Base-by-base conservation (phyloP, 1,284 basidiomycete genomes). In the Flammula alnicola region DNA sequence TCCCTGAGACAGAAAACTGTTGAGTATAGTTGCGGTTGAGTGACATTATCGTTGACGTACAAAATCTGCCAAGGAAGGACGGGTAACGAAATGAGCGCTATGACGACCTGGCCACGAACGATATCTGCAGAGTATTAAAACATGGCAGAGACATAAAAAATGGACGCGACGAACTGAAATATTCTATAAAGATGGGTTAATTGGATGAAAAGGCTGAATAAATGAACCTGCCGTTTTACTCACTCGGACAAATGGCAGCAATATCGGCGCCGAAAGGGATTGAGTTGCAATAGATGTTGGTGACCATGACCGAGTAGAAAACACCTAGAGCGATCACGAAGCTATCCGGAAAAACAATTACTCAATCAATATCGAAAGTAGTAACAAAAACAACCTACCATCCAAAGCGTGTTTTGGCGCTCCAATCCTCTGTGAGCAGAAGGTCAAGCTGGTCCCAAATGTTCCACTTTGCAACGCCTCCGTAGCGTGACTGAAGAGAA, bases 181-280 rank as follows among this genome's bases (percentile, higher is more conserved):
- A 53, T 23, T 43, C 49, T 51, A 12, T 5, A 22, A 4, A 31
- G 8, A 36, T 23, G 14, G 20, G 10, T 20, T 5, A 30, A 23
- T n/a, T n/a, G n/a, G 25, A 37, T 14, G 19, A 1, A 11, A n/a
- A 29, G 8, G 5, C n/a, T 30, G 19, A 7, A 10, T 12, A 8
- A 14, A 3, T 44, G 8, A 27, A 26, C 5, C n/a, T n/a, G n/a
- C n/a, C n/a, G 10, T 30, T 14, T 5, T 7, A 36, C 42, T 47
- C 12, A 48, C 51, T 45, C 14, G 52, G 52, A 23, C 43, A 50
- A 14, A 54, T 16, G 5, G 52, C 48, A 36, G 52, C 23, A 27
- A 54, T 54, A 23, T 54, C 52, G 16, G 52, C 52, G 16, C 52
- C 52, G 25, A 54, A 54, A 12, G 52, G 49, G 5, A 54, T 41